Evolutionary conservation across 2,329 filamentous ascomycete genomes (phyloP), one percentile per base, ranked within the genome.

Genomic region (Bipolaris zeicola): DNA sequence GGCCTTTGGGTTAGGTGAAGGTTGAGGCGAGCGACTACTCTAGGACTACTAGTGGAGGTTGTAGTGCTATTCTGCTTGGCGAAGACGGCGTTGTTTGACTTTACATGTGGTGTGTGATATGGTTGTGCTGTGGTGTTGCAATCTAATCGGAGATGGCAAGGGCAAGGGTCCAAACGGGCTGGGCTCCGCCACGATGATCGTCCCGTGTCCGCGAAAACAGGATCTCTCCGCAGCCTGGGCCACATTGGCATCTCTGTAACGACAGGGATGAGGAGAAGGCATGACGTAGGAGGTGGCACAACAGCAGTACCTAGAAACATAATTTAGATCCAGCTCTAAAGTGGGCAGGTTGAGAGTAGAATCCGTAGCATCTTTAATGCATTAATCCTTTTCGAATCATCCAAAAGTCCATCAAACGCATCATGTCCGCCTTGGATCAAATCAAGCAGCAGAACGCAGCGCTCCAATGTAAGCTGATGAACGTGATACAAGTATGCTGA

Each of bases 391-490:
- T 3, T 33, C 5, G 18, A 18, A 37, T 18, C 13, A 38, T 22
- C 10, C 33, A 11, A 33, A n/a, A 16, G n/a, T 31, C 22, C 24
- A 42, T n/a, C 46, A 11, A n/a, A 26, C 18, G 1, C 55, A 69
- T 49, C 7, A 75, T 75, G 72, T 69, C 70, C 16, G 65, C 66
- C n/a, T 55, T 78, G 22, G 71, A 76, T 31, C 67, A 77, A 10
- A 63, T 79, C 45, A 79, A 79, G 67, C 70, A 78, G 63, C 77
- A 79, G 62, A 77, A 77, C 53, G 72, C 69, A 57, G 73, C 72
- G 18, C 70, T 79, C 34, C 72, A 79, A 69, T 70, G 78, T 79
- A 65, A 55, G 74, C 18, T 37, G 3, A 13, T 20, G n/a, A 22
- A n/a, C 37, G 6, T n/a, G n/a, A 26, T 42, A 2, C 39, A 42